phyloP scores from a whole-genome alignment of 805 yeast species.

The Zygosaccharomyces lentus region DNA sequence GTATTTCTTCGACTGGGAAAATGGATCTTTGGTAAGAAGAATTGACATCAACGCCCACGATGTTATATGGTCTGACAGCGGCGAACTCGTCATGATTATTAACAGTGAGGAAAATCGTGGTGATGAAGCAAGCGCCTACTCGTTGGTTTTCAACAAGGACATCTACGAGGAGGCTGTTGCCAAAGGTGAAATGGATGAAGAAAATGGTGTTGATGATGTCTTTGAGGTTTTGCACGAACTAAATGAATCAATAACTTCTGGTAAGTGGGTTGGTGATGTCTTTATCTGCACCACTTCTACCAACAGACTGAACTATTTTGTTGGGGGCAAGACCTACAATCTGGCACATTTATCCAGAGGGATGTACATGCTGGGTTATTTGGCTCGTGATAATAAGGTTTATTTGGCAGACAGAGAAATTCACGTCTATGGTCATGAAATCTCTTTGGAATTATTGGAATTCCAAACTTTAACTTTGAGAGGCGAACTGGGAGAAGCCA shows the following conservation, averaged over 20 bases:
- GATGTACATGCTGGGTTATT: constrained; percentile 81
- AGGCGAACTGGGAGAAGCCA: constrained; percentile 86
- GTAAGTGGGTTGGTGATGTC: constrained; percentile 97
- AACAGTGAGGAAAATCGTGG: constrained; percentile 45
- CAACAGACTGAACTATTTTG: constrained; percentile 87
- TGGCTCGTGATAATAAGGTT: constrained; percentile 84
- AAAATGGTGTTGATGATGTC: constrained; percentile 84
- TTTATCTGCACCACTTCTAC: constrained; percentile 84
- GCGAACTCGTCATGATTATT: constrained; percentile 77
- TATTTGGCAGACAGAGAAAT: constrained; percentile 90
- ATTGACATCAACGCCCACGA: constrained; percentile 81
- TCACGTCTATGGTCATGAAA: constrained; percentile 72
- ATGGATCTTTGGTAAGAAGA: constrained; percentile 77
- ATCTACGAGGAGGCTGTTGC: constrained; percentile 59
- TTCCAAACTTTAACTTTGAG: constrained; percentile 94
- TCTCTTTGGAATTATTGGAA: constrained; percentile 83
- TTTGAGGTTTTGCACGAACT: constrained; percentile 83
- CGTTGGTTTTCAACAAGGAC: constrained; percentile 68
- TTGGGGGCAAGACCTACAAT: constrained; percentile 89
- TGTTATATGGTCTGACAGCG: constrained; percentile 89
- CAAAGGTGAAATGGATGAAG: constrained; percentile 56
- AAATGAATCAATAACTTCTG: constrained; percentile 76
- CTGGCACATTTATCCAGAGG: constrained; percentile 89
- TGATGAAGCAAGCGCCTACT: constrained; percentile 56
- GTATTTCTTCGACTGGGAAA: constrained; percentile 91